phyloP scores from a whole-genome alignment of 176 grass and related monocot species.

The Saccharum spontaneum region DNA sequence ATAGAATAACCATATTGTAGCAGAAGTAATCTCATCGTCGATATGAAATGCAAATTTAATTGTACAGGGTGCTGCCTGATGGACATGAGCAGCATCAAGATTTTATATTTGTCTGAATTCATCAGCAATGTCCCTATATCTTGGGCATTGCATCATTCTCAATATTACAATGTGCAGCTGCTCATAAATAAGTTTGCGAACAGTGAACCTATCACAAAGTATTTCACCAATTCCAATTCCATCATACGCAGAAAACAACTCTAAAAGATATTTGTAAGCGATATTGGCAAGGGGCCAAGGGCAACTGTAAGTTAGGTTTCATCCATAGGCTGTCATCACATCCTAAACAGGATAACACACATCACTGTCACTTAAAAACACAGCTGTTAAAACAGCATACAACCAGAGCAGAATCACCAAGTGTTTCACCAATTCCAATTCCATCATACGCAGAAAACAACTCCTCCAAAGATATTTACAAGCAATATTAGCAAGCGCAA shows the following conservation, averaged over 20 bases:
- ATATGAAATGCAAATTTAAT: background rate
- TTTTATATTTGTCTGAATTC: background rate
- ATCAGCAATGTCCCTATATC: background rate
- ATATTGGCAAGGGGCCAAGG: background rate
- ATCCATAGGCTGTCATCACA: slow-evolving; percentile 18
- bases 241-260: slow-evolving; percentile 24
- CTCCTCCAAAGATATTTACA: slow-evolving; percentile 39
- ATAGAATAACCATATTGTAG: background rate
- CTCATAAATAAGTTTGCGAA: background rate
- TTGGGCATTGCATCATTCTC: background rate
- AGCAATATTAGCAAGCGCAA: background rate
- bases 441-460: slow-evolving; percentile 19
- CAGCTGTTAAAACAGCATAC: slow-evolving; percentile 28
- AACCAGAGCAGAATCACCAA: background rate
- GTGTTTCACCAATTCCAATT: background rate
- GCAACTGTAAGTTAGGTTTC: background rate
- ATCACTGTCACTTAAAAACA: slow-evolving; percentile 19
- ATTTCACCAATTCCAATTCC: background rate
- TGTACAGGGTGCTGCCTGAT: background rate
- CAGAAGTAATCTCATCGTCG: background rate
- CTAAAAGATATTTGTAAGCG: slow-evolving; percentile 31
- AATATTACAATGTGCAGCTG: background rate
- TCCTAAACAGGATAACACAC: slow-evolving; percentile 14
- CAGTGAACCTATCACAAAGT: background rate
- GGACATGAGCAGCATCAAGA: background rate